A percentile compares a stretch with the other conserved stretches of the same genome.
These are phyloP conservation scores for Ceratobasidium sp. DNA, from an alignment of 1,284 basidiomycete genomes.

Conservation along the genomic window DNA sequence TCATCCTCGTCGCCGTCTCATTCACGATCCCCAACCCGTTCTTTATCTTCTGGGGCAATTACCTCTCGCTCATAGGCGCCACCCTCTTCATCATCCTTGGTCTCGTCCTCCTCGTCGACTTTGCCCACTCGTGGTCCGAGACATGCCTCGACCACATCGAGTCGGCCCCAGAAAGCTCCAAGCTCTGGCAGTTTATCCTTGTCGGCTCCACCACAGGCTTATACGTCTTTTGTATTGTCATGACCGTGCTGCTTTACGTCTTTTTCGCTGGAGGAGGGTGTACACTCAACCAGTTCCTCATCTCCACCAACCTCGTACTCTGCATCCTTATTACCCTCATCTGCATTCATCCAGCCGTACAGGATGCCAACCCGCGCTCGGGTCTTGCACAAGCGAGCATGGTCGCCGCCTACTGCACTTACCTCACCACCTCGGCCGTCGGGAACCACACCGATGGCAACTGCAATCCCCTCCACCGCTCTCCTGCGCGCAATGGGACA, in stretches of 20 bases:
- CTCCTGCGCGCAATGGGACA: slow-evolving; percentile 82
- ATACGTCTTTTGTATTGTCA: slow-evolving; percentile 83
- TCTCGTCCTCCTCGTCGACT: slow-evolving; percentile 96
- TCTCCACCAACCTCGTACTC: slow-evolving; percentile 90
- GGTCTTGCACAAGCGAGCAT: slow-evolving; percentile 96
- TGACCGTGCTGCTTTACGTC: slow-evolving; percentile 89
- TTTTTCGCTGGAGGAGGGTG: slow-evolving; percentile 93
- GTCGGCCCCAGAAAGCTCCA: slow-evolving; percentile 74
- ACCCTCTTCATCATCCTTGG: slow-evolving; percentile 96
- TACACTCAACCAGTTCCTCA: slow-evolving; percentile 93
- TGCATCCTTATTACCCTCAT: slow-evolving; percentile 84
- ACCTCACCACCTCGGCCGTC: slow-evolving; percentile 93
- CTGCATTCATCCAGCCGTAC: slow-evolving; percentile 87
- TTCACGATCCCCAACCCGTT: slow-evolving; percentile 96
- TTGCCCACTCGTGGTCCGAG: slow-evolving; percentile 98
- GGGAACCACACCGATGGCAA: slow-evolving; percentile 82
- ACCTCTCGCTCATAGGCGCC: slow-evolving; percentile 89
- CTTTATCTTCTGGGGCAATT: slow-evolving; percentile 97
- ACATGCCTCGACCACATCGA: slow-evolving; percentile 97
- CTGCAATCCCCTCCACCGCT: slow-evolving; percentile 87
- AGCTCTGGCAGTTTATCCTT: slow-evolving; percentile 96
- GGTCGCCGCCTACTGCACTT: slow-evolving; percentile 97
- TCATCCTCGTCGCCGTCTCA: slow-evolving; percentile 77
- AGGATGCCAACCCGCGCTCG: slow-evolving; percentile 93
- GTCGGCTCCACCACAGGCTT: slow-evolving; percentile 92